Evolutionary conservation across 2,329 filamentous ascomycete genomes (phyloP), one percentile per base, ranked within the genome.

Genomic region (Annulohypoxylon truncatum): DNA sequence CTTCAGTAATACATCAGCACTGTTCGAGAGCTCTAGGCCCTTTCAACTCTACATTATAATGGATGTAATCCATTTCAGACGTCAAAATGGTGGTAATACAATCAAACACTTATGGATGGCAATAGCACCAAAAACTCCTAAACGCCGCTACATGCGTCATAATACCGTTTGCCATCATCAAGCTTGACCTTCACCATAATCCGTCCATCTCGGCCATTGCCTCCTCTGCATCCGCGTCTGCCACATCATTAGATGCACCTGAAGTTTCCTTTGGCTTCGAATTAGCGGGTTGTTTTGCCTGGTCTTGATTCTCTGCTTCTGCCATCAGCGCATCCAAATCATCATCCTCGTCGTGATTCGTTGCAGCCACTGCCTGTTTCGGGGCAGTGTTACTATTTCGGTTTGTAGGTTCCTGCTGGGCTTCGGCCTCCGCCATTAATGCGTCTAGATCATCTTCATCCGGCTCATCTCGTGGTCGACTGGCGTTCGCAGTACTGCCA

Each of bases 131-230:
- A 12, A 26, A 7, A 46, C 24, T 10, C 55, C 48, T 20, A 9
- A 46, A 56, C 55, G 29, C 61, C 65, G 7, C 18, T 15, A 5
- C 48, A 50, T 59, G 52, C 51, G 28, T 35, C 44, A 40, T 66
- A 20, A 53, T 50, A 38, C 51, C 22, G 60, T 48, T 33, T 40
- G 4, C 55, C 40, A 61, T 69, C 38, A 6, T 48, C 47, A 55
- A 47, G 18, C n/a, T 38, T 31, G 28, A 9, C 29, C 24, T 35
- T 79, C 66, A 85, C 84, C 83, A 87, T 22, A 86, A 67, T 0
- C 82, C 85, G 40, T 85, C 85, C 84, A 88, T 86, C 68, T 87
- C 87, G 35, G 85, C 87, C 87, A 93, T 89, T 0, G 85, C 89
- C 64, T 88, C 90, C 77, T 91, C 87, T 12, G 91, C 89, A 57